These are phyloP conservation scores for Paecilomyces sp. DNA, from an alignment of 2,329 filamentous ascomycete genomes.

Conservation along the genomic window DNA sequence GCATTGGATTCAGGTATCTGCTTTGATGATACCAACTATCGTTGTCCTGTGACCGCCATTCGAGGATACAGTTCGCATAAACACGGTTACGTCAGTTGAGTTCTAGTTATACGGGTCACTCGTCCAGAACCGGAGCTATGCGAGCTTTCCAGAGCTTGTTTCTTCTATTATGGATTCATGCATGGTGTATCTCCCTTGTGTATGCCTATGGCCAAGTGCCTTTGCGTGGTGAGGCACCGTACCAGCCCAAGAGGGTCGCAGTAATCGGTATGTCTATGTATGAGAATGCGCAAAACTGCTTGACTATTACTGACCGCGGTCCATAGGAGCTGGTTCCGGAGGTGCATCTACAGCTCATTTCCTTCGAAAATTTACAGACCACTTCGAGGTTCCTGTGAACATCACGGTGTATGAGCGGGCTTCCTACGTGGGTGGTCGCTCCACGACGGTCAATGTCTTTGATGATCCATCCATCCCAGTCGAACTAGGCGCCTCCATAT, in stretches of 20 bases:
- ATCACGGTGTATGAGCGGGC: conserved; percentile 85
- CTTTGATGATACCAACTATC: neutral
- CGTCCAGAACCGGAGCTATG: neutral
- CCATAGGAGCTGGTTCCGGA: conserved; percentile 74
- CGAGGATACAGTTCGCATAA: neutral
- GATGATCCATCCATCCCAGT: conserved; percentile 60
- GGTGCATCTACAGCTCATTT: conserved; percentile 84
- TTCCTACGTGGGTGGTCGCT: conserved; percentile 72
- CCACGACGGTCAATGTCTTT: conserved; percentile 75
- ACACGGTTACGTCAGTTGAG: neutral
- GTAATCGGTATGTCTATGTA: conserved; percentile 18
- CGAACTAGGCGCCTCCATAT: conserved; percentile 88
- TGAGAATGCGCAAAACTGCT: neutral
- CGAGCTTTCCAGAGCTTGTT: neutral
- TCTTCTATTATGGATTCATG: neutral
- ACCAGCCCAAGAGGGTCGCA: conserved; percentile 23
- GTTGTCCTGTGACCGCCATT: neutral
- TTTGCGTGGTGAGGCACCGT: conserved; percentile 10
- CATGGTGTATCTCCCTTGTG: conserved; percentile 7
- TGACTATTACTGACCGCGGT: conserved; percentile 2
- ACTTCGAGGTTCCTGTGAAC: conserved; percentile 56
- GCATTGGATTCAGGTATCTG: neutral
- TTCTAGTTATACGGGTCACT: neutral
- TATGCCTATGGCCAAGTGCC: conserved; percentile 18
- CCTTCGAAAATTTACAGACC: conserved; percentile 62